These are phyloP conservation scores for Aquilaria yunnanensis DNA, from an alignment of 345 rosid genomes.

Conservation along the genomic window DNA sequence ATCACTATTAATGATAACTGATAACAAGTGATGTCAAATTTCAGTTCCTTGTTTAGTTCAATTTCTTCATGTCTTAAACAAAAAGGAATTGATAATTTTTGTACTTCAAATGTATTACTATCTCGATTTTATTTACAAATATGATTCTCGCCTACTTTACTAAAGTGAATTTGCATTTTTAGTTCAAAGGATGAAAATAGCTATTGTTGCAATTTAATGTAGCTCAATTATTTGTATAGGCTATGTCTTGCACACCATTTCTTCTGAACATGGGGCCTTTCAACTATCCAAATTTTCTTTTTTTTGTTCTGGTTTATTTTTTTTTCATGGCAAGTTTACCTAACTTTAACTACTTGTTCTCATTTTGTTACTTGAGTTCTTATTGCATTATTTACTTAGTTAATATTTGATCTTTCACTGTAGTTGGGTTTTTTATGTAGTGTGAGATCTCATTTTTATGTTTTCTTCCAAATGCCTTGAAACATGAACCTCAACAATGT, in stretches of 20 bases:
- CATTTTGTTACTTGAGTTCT: background rate
- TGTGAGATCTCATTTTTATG: background rate
- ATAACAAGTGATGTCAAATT: too few species aligned
- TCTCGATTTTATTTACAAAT: too few species aligned
- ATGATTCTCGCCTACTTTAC: too few species aligned
- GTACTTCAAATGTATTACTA: too few species aligned
- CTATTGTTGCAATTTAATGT: too few species aligned
- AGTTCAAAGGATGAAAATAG: too few species aligned
- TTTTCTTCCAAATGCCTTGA: background rate
- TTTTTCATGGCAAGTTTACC: background rate
- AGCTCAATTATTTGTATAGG: too few species aligned
- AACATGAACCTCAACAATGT: slow-evolving; percentile 53
- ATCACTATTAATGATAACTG: too few species aligned
- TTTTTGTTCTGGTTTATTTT: background rate
- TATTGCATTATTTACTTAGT: background rate
- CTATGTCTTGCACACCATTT: background rate
- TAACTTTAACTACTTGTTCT: background rate
- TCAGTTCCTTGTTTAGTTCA: too few species aligned
- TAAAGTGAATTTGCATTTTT: too few species aligned
- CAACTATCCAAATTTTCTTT: background rate
- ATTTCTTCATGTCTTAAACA: too few species aligned
- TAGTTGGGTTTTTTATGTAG: background rate
- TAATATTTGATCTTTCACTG: background rate
- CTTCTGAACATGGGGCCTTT: background rate
- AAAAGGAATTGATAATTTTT: too few species aligned